phyloP scores from a whole-genome alignment of 257 asterid genomes.

The Orobanche coerulescens region DNA sequence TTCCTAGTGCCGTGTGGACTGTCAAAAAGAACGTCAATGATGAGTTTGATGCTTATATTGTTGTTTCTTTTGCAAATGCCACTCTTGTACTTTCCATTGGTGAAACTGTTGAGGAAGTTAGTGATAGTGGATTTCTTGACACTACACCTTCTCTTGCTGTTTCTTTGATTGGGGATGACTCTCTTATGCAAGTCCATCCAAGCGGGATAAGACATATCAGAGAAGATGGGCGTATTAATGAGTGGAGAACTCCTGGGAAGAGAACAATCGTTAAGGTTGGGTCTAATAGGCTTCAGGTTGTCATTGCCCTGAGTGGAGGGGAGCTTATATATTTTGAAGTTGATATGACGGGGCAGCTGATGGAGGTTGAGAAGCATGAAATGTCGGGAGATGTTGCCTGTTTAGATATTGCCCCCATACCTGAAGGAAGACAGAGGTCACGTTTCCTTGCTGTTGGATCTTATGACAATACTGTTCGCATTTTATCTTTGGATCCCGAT shows the following conservation, averaged over 20 bases:
- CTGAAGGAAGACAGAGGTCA: conserved; percentile 97
- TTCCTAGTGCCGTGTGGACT: conserved; percentile 99
- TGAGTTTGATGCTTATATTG: conserved; percentile 97
- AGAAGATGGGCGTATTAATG: conserved; percentile 97
- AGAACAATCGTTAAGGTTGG: conserved; percentile 97
- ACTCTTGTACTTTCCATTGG: conserved; percentile 99
- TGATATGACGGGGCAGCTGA: conserved; percentile 95
- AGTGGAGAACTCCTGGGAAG: conserved; percentile 99
- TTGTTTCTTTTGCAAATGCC: conserved; percentile 96
- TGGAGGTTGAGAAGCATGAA: conserved; percentile 98
- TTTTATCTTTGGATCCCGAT: conserved; percentile 91
- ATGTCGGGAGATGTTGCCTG: conserved; percentile 99
- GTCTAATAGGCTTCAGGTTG: conserved; percentile 95
- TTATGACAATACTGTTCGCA: conserved; percentile 89
- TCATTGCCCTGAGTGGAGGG: conserved; percentile 96
- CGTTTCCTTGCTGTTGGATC: conserved; percentile 99
- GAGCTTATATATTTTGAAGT: conserved; percentile 96
- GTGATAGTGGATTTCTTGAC: conserved; percentile 97
- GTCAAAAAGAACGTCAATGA: conserved; percentile 86
- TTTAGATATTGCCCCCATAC: conserved; percentile 98
- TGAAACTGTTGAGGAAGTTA: conserved; percentile 98
- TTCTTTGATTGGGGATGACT: conserved; percentile 96
- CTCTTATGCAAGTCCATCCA: conserved; percentile 99
- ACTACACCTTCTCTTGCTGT: conserved; percentile 95
- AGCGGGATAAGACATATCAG: conserved; percentile 97